phyloP scores from a whole-genome alignment of 2,329 filamentous ascomycete genomes.

The Nothopassalora personata region DNA sequence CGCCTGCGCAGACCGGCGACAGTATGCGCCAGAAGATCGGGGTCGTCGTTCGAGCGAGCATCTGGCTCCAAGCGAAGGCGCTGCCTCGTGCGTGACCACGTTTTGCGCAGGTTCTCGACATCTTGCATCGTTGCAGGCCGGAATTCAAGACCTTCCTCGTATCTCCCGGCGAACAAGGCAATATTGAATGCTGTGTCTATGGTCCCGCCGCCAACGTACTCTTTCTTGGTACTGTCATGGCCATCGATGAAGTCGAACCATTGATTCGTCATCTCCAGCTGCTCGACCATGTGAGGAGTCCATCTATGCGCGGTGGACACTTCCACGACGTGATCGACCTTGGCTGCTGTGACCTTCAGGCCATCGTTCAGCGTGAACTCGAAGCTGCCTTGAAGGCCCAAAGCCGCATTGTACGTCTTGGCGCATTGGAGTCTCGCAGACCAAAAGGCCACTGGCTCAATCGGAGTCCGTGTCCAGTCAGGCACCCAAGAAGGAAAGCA shows the following conservation, averaged over 20 bases:
- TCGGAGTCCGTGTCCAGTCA: slow-evolving; percentile 2
- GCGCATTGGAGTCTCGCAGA: neutral
- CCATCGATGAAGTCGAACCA: neutral
- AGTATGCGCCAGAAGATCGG: neutral
- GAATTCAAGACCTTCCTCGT: neutral
- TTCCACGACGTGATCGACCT: neutral
- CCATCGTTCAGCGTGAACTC: neutral
- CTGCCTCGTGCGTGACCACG: neutral
- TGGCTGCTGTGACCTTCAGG: neutral
- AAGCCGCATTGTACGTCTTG: neutral
- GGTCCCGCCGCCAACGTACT: neutral
- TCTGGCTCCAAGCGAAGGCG: neutral
- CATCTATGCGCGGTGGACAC: neutral
- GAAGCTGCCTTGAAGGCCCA: neutral
- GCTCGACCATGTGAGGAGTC: neutral
- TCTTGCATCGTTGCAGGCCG: neutral
- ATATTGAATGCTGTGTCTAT: neutral
- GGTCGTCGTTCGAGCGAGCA: neutral
- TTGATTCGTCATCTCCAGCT: neutral
- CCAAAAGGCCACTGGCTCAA: neutral
- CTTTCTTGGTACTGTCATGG: neutral
- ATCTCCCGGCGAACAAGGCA: neutral
- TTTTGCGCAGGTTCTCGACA: neutral
- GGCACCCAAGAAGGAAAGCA: slow-evolving; percentile 6
- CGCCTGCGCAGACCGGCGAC: neutral